Base-by-base conservation (phyloP, 495 filamentous ascomycete species). In the Penicillium paradoxum region DNA sequence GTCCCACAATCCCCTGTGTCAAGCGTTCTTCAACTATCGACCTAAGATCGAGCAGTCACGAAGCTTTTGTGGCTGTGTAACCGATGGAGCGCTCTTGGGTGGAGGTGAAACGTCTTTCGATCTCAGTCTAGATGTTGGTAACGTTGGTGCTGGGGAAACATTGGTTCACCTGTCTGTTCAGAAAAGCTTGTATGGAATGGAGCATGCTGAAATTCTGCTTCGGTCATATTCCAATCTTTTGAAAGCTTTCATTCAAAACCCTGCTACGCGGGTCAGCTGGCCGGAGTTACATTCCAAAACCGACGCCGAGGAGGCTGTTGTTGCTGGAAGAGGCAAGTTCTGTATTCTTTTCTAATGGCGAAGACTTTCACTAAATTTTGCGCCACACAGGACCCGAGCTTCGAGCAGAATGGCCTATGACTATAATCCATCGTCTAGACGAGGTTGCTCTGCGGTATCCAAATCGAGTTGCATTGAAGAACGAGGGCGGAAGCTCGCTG, bases 11-110 rank as follows among this genome's bases (percentile, higher is more conserved):
- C 69, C 66, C 1, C 39, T 66, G 15, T 82, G 72, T 53, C 74
- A 78, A 32, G 62, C 59, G 0, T 63, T 74, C n/a, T 54, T 74
- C 45, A 65, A 76, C 47, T 80, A 74, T 54, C 69, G 69, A 11
- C 55, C 45, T 24, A 61, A 56, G 15, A 53, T 54, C 33, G 46
- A 55, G 3, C 45, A 59, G 13, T 55, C 42, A 1, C 43, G 62
- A 4, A 27, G 36, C 1, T 60, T 65, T 22, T 65, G 62, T 32
- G 62, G 59, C 1, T 60, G 56, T 24, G 9, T 32, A 7, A 56
- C 59, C 2, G 18, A 54, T 13, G 59, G 54, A 2, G 40, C 56
- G 5, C 33, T 66, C 0, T 47, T 70, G 8, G 51, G 57, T 3
- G 52, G 60, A 33, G 64, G 65, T 10, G 56, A 63, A 17, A 65